Evolutionary conservation across 2,329 filamentous ascomycete genomes (phyloP).

Genomic region (Phaeoacremonium minimum): DNA sequence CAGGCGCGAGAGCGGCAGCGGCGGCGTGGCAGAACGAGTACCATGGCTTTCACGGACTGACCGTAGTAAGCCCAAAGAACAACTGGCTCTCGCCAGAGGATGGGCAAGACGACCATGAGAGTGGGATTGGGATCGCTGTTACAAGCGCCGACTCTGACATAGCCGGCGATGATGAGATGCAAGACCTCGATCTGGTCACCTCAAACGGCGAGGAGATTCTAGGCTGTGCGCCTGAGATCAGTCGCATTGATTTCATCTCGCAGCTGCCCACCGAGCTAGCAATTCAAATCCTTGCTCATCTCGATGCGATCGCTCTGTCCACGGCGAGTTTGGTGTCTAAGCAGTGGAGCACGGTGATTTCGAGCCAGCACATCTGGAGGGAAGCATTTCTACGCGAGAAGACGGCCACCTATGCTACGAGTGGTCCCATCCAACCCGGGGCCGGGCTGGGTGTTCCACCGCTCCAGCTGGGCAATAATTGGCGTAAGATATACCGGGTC

Average conservation of each 20-base stretch:
- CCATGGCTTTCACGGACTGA: conserved; percentile 14
- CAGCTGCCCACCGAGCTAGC: conserved; percentile 53
- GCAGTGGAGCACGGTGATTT: conserved; percentile 40
- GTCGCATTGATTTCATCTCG: conserved; percentile 54
- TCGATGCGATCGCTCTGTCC: conserved; percentile 49
- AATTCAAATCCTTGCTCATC: conserved; percentile 51
- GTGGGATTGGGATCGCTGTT: conserved; percentile 58
- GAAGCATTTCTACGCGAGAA: conserved; percentile 60
- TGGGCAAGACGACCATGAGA: conserved; percentile 54
- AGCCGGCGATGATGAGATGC: conserved; percentile 19
- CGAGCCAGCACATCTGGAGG: conserved; percentile 58
- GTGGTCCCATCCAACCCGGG: conserved; percentile 46
- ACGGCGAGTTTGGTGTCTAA: conserved; percentile 46
- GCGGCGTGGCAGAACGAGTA: conserved; percentile 55
- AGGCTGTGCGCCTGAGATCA: conserved; percentile 30
- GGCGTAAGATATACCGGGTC: conserved; percentile 79
- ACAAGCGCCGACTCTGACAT: conserved; percentile 35
- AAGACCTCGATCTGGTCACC: conserved; percentile 8
- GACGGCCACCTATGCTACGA: conserved; percentile 55
- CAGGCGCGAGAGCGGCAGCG: conserved; percentile 55
- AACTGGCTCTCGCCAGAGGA: conserved; percentile 43
- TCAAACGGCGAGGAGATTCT: conserved; percentile 22
- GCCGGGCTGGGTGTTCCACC: conserved; percentile 53
- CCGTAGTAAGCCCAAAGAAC: conserved; percentile 28
- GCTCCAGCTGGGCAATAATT: conserved; percentile 63